Percentiles rank a stretch among this genome's conserved stretches.
These are phyloP conservation scores for Trichoderma asperellum DNA, from an alignment of 2,329 filamentous ascomycete genomes.

Conservation along the genomic window DNA sequence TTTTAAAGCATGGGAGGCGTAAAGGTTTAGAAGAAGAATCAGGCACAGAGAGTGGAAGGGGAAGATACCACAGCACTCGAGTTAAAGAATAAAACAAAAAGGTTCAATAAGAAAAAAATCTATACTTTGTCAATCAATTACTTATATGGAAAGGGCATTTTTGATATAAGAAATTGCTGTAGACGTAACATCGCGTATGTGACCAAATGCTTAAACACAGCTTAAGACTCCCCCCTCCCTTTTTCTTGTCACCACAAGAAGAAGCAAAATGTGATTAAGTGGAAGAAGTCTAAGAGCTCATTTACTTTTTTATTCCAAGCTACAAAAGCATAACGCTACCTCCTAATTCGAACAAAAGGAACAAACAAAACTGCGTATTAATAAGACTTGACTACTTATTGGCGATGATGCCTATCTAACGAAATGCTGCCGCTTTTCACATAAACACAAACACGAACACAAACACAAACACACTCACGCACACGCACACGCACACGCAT, in stretches of 20 bases:
- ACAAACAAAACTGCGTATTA: not conserved
- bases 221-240: too few species aligned
- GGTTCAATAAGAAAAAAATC: not conserved
- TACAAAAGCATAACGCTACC: not conserved
- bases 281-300: too few species aligned
- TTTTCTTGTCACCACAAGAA: too few species aligned
- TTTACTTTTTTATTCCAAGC: too few species aligned
- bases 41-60: not conserved
- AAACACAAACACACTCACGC: too few species aligned
- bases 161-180: too few species aligned
- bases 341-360: too few species aligned
- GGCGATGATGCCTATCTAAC: not conserved
- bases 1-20: conserved; percentile 23
- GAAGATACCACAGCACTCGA: conserved; percentile 13
- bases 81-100: not conserved
- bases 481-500: not conserved
- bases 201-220: too few species aligned
- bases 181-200: too few species aligned
- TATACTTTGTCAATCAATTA: too few species aligned
- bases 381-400: not conserved
- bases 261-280: too few species aligned
- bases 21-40: conserved; percentile 17
- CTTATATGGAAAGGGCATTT: too few species aligned
- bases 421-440: not conserved
- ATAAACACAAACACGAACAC: not conserved